Percentiles rank a stretch among this genome's conserved stretches.
These are phyloP conservation scores for Bretziella fagacearum DNA, from an alignment of 2,329 filamentous ascomycete genomes.

Conservation along the genomic window DNA sequence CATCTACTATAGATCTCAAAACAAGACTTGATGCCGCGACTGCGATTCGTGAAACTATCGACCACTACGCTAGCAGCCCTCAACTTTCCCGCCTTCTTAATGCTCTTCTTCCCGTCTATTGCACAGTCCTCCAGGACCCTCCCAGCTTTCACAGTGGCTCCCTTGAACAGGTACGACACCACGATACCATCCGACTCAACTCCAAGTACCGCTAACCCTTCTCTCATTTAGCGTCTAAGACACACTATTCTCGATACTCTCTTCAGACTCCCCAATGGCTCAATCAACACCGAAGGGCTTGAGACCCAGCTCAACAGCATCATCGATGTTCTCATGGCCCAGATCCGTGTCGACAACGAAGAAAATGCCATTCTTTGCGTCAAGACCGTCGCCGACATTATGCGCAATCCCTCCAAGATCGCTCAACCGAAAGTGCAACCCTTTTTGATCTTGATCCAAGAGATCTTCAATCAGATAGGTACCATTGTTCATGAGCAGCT, in stretches of 20 bases:
- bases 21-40: slow-evolving; percentile 66
- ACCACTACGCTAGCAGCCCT: slow-evolving; percentile 63
- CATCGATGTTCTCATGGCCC: slow-evolving; percentile 73
- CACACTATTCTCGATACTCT: slow-evolving; percentile 90
- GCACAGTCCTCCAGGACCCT: slow-evolving; percentile 65
- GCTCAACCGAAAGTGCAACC: slow-evolving; percentile 65
- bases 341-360: slow-evolving; percentile 88
- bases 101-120: slow-evolving; percentile 77
- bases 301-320: slow-evolving; percentile 79
- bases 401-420: slow-evolving; percentile 77
- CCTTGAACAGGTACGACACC: slow-evolving; percentile 56
- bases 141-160: slow-evolving; percentile 86
- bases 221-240: slow-evolving; percentile 51
- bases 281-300: slow-evolving; percentile 59
- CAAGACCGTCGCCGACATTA: slow-evolving; percentile 94
- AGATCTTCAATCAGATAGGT: slow-evolving; percentile 91
- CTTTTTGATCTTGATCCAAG: slow-evolving; percentile 81
- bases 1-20: slow-evolving; percentile 28
- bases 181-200: not conserved
- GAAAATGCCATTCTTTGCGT: slow-evolving; percentile 97
- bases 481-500: slow-evolving; percentile 90
- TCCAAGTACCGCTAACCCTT: not conserved
- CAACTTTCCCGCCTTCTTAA: slow-evolving; percentile 70
- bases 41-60: slow-evolving; percentile 78
- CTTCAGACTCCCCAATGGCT: slow-evolving; percentile 60